These are phyloP conservation scores for Sphaerulina populicola DNA, from an alignment of 2,329 filamentous ascomycete genomes.

Conservation along the genomic window DNA sequence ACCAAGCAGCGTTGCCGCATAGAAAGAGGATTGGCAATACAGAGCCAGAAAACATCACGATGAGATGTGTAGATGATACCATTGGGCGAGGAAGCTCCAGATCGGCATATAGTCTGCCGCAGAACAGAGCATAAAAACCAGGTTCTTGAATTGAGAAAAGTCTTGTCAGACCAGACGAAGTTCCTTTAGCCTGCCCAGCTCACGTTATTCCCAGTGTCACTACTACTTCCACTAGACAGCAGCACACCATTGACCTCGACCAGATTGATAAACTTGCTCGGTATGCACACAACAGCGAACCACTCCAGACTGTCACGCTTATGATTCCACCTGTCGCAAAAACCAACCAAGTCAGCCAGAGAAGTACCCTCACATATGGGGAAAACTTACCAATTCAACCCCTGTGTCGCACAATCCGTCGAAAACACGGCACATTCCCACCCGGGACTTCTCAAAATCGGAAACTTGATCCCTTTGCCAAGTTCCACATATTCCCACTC, in stretches of 20 bases:
- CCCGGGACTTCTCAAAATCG: background rate
- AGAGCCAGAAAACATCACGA: background rate
- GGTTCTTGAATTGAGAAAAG: background rate
- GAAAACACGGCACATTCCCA: conserved; percentile 8
- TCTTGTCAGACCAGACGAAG: background rate
- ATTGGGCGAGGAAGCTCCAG: conserved; percentile 1
- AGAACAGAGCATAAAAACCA: background rate
- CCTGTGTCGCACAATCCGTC: conserved; percentile 8
- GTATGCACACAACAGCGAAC: conserved; percentile 7
- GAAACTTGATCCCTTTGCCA: background rate
- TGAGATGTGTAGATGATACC: conserved; percentile 8
- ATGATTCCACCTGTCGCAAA: conserved; percentile 2
- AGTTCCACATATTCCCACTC: conserved; percentile 4
- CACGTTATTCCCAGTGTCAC: background rate
- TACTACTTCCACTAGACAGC: background rate
- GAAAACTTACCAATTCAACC: conserved; percentile 3
- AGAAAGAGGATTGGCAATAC: background rate
- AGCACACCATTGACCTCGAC: conserved; percentile 1
- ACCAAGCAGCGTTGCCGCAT: background rate
- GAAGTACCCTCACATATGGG: too few relatives aligned
- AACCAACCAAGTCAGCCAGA: background rate
- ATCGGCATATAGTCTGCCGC: background rate
- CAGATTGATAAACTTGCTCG: conserved; percentile 2
- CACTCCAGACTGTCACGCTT: conserved; percentile 3
- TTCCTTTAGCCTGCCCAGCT: background rate